phyloP scores from a whole-genome alignment of 2,329 filamentous ascomycete species.

The Cladophialophora yegresii region DNA sequence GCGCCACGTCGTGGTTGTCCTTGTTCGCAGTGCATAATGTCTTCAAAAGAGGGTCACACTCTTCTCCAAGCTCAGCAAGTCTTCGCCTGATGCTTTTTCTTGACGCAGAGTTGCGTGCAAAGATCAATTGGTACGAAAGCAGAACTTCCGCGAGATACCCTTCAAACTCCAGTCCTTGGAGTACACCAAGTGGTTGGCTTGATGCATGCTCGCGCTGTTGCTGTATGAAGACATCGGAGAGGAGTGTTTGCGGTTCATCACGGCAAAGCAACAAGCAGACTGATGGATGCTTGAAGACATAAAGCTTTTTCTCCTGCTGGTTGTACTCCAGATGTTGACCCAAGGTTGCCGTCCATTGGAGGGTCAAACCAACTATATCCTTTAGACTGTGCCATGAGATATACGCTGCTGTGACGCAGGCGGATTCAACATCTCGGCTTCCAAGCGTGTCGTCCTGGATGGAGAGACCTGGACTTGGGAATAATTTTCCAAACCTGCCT shows the following conservation, averaged over 20 bases:
- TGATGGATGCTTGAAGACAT: conserved; percentile 17
- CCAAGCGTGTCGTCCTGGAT: conserved; percentile 9
- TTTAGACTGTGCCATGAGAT: conserved; percentile 16
- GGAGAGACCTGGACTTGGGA: conserved; percentile 8
- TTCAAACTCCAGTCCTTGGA: conserved; percentile 12
- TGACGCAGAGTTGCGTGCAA: conserved; percentile 7
- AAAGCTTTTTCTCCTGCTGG: conserved; percentile 12
- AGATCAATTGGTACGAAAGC: conserved; percentile 17
- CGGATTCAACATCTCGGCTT: conserved; percentile 13
- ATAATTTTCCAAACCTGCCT: conserved; percentile 10
- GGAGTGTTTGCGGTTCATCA: neutral
- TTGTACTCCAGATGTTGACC: conserved; percentile 17
- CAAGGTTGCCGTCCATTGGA: conserved; percentile 12
- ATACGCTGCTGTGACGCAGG: conserved; percentile 12
- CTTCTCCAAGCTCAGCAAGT: conserved; percentile 1
- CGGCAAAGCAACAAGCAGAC: conserved; percentile 15
- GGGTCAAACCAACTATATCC: conserved; percentile 11
- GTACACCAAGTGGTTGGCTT: neutral
- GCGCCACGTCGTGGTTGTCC: conserved; percentile 1
- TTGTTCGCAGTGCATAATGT: conserved; percentile 5
- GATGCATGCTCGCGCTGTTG: conserved; percentile 1
- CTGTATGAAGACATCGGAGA: conserved; percentile 12
- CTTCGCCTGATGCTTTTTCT: conserved; percentile 11
- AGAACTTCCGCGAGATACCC: conserved; percentile 14
- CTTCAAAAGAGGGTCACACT: conserved; percentile 6